Evolutionary conservation across 352 stramenopile species (phyloP).

Genomic region (Pythium coloratum): DNA sequence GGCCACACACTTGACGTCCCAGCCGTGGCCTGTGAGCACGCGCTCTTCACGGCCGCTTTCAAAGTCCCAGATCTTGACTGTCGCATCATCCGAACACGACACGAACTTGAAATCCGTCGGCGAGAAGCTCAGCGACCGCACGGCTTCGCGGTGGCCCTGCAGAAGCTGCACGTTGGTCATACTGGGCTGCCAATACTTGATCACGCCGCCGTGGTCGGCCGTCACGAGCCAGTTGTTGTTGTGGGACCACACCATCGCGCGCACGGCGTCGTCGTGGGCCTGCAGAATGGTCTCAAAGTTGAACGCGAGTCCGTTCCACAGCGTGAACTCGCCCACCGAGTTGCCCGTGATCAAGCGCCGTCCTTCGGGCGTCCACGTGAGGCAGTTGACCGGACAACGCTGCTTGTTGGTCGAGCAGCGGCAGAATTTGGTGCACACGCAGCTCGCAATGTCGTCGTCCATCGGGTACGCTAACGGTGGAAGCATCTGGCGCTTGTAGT

Average conservation of each 20-base stretch:
- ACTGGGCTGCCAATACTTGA: constrained; percentile 93
- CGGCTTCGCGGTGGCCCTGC: constrained; percentile 86
- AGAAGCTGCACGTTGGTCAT: constrained; percentile 88
- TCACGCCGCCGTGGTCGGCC: constrained; percentile 87
- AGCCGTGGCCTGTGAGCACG: constrained; percentile 95
- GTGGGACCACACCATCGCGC: constrained; percentile 90
- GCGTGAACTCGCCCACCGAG: constrained; percentile 96
- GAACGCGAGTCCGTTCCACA: constrained; percentile 98
- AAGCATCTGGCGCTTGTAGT: constrained; percentile 85
- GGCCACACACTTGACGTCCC: constrained; percentile 97
- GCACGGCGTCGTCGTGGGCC: constrained; percentile 85
- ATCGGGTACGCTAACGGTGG: constrained; percentile 60
- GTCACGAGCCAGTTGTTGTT: constrained; percentile 91
- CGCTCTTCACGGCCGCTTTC: constrained; percentile 92
- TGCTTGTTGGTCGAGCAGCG: constrained; percentile 91
- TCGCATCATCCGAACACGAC: constrained; percentile 96
- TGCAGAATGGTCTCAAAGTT: constrained; percentile 98
- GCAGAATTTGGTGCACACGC: constrained; percentile 87
- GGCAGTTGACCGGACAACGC: constrained; percentile 89
- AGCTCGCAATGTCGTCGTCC: constrained; percentile 71
- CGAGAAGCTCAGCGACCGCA: constrained; percentile 95
- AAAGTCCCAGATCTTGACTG: constrained; percentile 93
- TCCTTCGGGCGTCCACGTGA: constrained; percentile 96
- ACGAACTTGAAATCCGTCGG: constrained; percentile 98
- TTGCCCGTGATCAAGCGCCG: constrained; percentile 95